Evolutionary conservation across 495 filamentous ascomycete species (phyloP).

Genomic region (Trichodelitschia bisporula): DNA sequence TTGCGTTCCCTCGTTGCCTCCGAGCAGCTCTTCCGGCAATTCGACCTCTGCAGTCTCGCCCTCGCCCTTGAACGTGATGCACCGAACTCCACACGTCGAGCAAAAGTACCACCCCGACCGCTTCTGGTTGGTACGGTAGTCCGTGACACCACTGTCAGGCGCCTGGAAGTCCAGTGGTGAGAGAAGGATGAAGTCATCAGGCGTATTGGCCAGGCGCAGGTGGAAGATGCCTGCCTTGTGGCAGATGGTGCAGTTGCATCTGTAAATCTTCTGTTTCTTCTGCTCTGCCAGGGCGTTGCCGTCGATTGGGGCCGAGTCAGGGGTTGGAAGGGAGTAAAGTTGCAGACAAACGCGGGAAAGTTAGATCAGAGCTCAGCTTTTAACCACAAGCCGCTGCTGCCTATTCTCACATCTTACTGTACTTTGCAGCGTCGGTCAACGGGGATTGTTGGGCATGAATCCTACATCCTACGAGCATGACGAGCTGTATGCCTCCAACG

Average conservation of each 20-base stretch:
- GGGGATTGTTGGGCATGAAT: too few species aligned
- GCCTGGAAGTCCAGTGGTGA: constrained; percentile 2
- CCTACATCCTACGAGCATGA: too few species aligned
- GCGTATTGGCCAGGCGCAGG: constrained; percentile 3
- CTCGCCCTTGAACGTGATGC: not conserved
- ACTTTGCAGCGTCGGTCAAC: too few species aligned
- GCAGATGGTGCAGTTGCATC: constrained; percentile 11
- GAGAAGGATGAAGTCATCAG: constrained; percentile 9
- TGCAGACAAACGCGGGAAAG: too few species aligned
- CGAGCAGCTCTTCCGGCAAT: not conserved
- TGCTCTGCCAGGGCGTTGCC: too few species aligned
- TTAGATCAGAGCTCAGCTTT: too few species aligned
- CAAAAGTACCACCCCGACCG: constrained; percentile 2
- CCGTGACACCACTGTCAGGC: not conserved
- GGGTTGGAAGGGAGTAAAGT: too few species aligned
- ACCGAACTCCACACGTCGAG: constrained; percentile 2
- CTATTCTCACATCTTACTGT: too few species aligned
- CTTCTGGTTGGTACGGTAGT: constrained; percentile 1
- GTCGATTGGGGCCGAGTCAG: too few species aligned
- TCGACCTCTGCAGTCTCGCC: constrained; percentile 2
- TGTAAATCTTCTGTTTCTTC: too few species aligned
- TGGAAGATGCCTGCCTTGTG: constrained; percentile 11
- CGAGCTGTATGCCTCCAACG: too few species aligned
- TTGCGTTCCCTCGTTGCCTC: not conserved
- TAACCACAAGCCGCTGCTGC: too few species aligned